Evolutionary conservation across 768 basidiomycete species (phyloP), one percentile per base, ranked within the genome.

Genomic region (Leccinum fibrillosum): DNA sequence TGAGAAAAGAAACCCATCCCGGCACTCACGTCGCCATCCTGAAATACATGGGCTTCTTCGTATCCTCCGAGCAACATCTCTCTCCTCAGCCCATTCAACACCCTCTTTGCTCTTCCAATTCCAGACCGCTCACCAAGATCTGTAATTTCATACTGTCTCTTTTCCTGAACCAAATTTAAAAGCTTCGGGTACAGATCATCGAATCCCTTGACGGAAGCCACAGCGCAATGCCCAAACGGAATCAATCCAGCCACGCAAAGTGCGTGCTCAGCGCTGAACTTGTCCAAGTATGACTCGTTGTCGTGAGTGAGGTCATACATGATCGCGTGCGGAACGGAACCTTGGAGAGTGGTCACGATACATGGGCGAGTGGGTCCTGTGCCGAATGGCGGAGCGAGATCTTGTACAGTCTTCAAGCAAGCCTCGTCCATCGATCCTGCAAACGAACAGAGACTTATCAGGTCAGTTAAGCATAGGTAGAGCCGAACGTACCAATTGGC

Each of bases 291-390:
- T 1, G 94, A 89, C 72, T 98, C 94, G 69, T 99, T 99, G 75
- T 99, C 97, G 74, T 99, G 97, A 1, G 97, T 98, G 57, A 92
- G 80, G 72, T 99, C 97, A 74, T 93, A 98, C 67, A 98, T 80
- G 34, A 98, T 81, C 0, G 97, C 93, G 69, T 99, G 97, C 1
- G 97, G 97, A 37, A 79, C 73, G 0, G 92, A 93, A 6, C 97
- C 97, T 56, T 89, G 83, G 53, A 95, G 81, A 7, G 90, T 88
- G 9, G 81, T 89, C 52, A 98, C 85, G 37, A 85, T 68, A 57
- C 90, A 91, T 4, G 81, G 80, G 7, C 90, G 83, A 55, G 83
- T 75, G 5, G 89, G 88, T 2, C 94, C 95, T 67, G 86, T 89
- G 7, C 92, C 89, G 32, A 87, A 89, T 3, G 92, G 91, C 10